phyloP scores from a whole-genome alignment of 1,284 basidiomycete genomes.

The Meripilus lineatus region DNA sequence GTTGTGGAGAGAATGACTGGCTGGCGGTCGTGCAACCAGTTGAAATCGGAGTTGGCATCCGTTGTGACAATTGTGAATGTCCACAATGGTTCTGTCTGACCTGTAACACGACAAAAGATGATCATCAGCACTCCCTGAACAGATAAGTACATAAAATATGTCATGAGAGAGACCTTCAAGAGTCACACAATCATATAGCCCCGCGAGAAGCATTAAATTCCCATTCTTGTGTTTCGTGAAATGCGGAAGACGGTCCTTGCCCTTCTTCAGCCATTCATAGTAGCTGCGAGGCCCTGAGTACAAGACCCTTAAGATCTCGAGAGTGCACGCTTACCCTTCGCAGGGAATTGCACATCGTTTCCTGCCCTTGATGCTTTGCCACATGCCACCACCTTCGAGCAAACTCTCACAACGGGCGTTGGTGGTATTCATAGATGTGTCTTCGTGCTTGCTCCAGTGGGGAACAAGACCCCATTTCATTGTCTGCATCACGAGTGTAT shows the following conservation, averaged over 20 bases:
- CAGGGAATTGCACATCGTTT: conserved; percentile 78
- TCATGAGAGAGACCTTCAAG: conserved; percentile 44
- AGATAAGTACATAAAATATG: conserved; percentile 13
- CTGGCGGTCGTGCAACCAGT: conserved; percentile 89
- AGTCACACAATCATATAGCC: conserved; percentile 75
- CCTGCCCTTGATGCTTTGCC: conserved; percentile 73
- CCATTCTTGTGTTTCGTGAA: conserved; percentile 71
- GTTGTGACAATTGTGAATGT: conserved; percentile 93
- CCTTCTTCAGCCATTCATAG: conserved; percentile 88
- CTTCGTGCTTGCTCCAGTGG: conserved; percentile 76
- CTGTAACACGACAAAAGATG: conserved; percentile 29
- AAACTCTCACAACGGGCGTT: conserved; percentile 88
- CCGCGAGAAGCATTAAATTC: conserved; percentile 81
- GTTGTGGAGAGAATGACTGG: conserved; percentile 76
- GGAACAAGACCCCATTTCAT: conserved; percentile 94
- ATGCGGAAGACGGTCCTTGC: conserved; percentile 73
- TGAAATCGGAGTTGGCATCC: conserved; percentile 57
- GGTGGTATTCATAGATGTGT: conserved; percentile 73
- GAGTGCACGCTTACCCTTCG: conserved; percentile 55
- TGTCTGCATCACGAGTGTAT: conserved; percentile 48
- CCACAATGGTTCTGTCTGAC: conserved; percentile 57
- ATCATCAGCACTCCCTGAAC: no score
- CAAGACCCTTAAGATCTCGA: background rate
- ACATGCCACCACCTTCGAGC: conserved; percentile 71
- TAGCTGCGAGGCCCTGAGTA: conserved; percentile 48